Evolutionary conservation across 116 monocot species (phyloP).

Genomic region (Thalassia testudinum): DNA sequence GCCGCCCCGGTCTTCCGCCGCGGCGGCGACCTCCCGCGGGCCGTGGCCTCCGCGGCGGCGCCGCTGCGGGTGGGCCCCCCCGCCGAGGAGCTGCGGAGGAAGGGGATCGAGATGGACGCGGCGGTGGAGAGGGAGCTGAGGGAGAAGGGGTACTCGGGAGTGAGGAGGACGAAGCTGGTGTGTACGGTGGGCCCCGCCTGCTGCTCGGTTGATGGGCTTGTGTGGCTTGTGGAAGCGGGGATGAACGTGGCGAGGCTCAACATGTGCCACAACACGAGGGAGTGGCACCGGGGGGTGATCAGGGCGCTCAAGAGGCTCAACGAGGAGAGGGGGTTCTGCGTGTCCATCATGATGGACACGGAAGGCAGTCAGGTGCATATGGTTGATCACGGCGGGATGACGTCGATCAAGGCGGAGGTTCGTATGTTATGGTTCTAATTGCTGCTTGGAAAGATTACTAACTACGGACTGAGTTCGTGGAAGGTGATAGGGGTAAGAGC

Average conservation of each 20-base stretch:
- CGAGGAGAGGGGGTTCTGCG: conserved; percentile 25
- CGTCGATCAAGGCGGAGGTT: conserved; percentile 43
- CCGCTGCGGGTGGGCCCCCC: background rate
- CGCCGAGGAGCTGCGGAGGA: background rate
- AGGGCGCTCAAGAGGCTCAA: conserved; percentile 25
- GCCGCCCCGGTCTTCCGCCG: background rate
- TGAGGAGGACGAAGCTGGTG: conserved; percentile 51
- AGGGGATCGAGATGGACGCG: conserved; percentile 14
- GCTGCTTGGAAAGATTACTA: background rate
- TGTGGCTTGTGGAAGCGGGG: conserved; percentile 23
- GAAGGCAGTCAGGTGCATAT: conserved; percentile 33
- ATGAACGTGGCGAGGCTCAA: conserved; percentile 44
- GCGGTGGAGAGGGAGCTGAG: conserved; percentile 26
- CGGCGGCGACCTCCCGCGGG: background rate
- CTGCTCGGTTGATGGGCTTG: conserved; percentile 15
- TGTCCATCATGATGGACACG: conserved; percentile 39
- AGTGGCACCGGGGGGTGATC: conserved; percentile 35
- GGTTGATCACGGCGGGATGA: conserved; percentile 21
- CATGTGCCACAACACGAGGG: conserved; percentile 41
- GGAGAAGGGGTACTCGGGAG: conserved; percentile 30
- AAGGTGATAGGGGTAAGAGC: no score
- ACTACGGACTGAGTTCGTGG: no score
- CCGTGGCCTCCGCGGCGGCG: background rate
- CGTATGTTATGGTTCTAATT: background rate
- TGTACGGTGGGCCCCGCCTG: conserved; percentile 50